Evolutionary conservation across 1,139 yeast genomes (phyloP), one percentile per base, ranked within the genome.

Genomic region (Saccharomyces hybrid): DNA sequence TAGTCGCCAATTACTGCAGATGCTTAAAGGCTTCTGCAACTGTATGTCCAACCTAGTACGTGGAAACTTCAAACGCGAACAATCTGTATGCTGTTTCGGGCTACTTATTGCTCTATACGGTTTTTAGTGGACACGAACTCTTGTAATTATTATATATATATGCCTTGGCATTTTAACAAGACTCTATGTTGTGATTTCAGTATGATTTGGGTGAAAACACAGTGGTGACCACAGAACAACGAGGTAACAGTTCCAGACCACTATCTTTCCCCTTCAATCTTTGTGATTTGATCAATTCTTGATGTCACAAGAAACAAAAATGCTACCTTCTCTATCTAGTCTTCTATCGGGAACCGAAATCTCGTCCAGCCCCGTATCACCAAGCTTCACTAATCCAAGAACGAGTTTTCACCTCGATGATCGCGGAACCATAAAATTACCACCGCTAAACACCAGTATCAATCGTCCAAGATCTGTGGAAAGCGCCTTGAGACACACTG

Each of bases 401-500:
- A 48, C 55, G 11, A 52, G 52, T 14, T 59, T 59, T 48, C 52
- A 50, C 27, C 56, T 54, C 44, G 60, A 57, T 41, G 54, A 52
- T 20, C 57, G 54, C 9, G 61, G 53, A 25, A 28, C 42, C 25
- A 51, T 51, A 23, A 47, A 47, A 23, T 31, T 51, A 34, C 53
- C 53, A 5, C 53, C 53, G 11, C 28, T 51, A 23, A 23, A 42
- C 46, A 42, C 47, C n/a, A 26, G 26, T 9, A 48, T 57, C 20
- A 47, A 52, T 23, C 57, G 67, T 25, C 66, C 66, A n/a, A 58
- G 53, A 32, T 60, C 67, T 14, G 60, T 60, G 4, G 68, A 65
- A 48, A 61, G 65, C 44, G 63, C 66, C 13, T 34, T 63, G 41
- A 64, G 67, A 52, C 59, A 62, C 46, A 61, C 66, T 2, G 57